Conservation (phyloP, 2,329 filamentous ascomycete species). For the Cercospora sojina region DNA sequence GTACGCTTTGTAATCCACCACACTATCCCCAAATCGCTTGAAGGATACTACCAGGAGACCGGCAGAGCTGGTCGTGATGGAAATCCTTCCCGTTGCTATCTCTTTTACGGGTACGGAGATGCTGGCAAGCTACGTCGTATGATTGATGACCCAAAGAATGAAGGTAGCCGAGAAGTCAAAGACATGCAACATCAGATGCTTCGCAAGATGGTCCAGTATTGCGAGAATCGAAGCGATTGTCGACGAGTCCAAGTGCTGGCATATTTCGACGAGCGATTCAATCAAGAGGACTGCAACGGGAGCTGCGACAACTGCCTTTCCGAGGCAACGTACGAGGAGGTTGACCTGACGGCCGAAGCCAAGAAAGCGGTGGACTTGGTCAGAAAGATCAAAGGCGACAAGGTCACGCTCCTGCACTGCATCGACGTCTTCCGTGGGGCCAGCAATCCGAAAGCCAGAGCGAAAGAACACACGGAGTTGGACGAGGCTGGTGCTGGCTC, state of each 20-base stretch:
- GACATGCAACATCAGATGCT: constrained; percentile 83
- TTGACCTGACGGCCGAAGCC: constrained; percentile 77
- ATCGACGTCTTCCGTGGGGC: constrained; percentile 80
- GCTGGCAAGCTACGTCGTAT: constrained; percentile 71
- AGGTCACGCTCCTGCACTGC: constrained; percentile 74
- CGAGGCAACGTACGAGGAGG: constrained; percentile 65
- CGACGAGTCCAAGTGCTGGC: constrained; percentile 80
- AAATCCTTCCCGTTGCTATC: constrained; percentile 79
- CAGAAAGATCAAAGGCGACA: constrained; percentile 53
- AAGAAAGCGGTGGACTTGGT: constrained; percentile 69
- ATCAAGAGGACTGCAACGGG: constrained; percentile 66
- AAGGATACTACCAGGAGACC: constrained; percentile 98
- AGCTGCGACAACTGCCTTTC: constrained; percentile 89
- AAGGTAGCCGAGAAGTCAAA: constrained; percentile 75
- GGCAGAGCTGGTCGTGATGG: constrained; percentile 92
- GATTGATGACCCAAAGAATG: constrained; percentile 74
- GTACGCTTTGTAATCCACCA: constrained; percentile 96
- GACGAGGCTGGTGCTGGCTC: constrained; percentile 67
- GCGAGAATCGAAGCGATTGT: constrained; percentile 85
- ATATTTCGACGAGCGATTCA: constrained; percentile 92
- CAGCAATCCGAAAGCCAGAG: constrained; percentile 58
- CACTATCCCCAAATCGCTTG: constrained; percentile 86
- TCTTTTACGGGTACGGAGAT: constrained; percentile 84
- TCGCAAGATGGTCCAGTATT: constrained; percentile 78
- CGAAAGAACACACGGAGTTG: constrained; percentile 52